A percentile compares a stretch with the other conserved stretches of the same genome.
Evolutionary conservation across 2,329 filamentous ascomycete species (phyloP).

Genomic region (Penicillium sp.): DNA sequence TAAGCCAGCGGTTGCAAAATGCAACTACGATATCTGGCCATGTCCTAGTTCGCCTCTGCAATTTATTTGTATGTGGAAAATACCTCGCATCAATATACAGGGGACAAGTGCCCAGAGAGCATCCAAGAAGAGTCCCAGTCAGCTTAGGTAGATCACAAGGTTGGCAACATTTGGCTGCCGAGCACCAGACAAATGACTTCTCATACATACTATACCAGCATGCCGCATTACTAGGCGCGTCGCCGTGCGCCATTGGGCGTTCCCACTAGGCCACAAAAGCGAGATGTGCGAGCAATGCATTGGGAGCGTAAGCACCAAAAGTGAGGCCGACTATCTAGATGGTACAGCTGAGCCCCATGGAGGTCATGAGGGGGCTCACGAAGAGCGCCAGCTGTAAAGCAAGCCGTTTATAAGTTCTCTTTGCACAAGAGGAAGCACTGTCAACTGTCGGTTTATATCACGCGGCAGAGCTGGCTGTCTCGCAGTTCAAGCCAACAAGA

Average conservation of each 20-base stretch:
- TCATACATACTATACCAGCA: constrained; percentile 45
- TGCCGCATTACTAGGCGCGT: constrained; percentile 37
- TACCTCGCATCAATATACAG: background rate
- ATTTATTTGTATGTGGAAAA: background rate
- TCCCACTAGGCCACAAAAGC: constrained; percentile 44
- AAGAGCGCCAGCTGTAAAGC: constrained; percentile 27
- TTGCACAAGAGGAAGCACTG: constrained; percentile 26
- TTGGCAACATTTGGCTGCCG: background rate
- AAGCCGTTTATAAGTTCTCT: constrained; percentile 31
- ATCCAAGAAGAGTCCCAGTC: background rate
- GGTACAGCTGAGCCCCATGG: constrained; percentile 12
- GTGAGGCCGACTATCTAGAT: constrained; percentile 41
- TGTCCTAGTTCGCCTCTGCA: too few relatives aligned
- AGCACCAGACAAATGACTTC: constrained; percentile 44
- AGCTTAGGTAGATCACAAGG: background rate
- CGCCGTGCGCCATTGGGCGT: constrained; percentile 49
- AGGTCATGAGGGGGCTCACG: background rate
- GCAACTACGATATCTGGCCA: background rate
- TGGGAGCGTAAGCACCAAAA: constrained; percentile 26
- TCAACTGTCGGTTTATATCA: constrained; percentile 27
- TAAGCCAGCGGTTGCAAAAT: background rate
- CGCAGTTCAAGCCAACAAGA: constrained; percentile 37
- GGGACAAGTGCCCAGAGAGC: background rate
- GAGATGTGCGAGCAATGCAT: constrained; percentile 37
- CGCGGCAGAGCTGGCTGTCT: constrained; percentile 32